These are phyloP conservation scores for Melastoma candidum DNA, from an alignment of 441 rosid species.

Conservation along the genomic window DNA sequence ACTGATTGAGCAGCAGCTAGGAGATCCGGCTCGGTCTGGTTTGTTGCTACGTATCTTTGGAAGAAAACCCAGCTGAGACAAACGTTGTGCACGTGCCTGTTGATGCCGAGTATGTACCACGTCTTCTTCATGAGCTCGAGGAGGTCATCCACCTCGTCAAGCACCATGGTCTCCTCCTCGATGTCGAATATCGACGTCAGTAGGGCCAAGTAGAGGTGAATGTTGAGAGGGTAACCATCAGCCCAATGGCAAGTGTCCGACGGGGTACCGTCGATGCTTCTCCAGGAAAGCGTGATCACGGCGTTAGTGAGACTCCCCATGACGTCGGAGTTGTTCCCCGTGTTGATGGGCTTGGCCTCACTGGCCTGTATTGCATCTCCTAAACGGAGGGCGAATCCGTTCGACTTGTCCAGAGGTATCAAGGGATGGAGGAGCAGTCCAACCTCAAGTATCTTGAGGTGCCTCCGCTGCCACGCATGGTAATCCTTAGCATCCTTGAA, in stretches of 20 bases:
- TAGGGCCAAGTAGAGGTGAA: slow-evolving; percentile 57
- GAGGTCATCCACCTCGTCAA: slow-evolving; percentile 87
- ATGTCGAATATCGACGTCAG: slow-evolving; percentile 66
- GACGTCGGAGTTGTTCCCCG: slow-evolving; percentile 61
- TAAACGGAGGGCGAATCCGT: slow-evolving; percentile 41
- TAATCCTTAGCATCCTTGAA: slow-evolving; percentile 60
- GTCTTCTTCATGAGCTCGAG: slow-evolving; percentile 86
- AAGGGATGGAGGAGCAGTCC: slow-evolving; percentile 75
- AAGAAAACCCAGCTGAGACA: slow-evolving; percentile 87
- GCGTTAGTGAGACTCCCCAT: slow-evolving; percentile 60
- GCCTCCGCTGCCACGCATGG: slow-evolving; percentile 79
- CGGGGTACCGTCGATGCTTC: slow-evolving; percentile 45
- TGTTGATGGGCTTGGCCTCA: slow-evolving; percentile 50
- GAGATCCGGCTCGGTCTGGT: slow-evolving; percentile 68
- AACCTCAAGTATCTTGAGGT: slow-evolving; percentile 62
- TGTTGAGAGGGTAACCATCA: slow-evolving; percentile 80
- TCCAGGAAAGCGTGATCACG: slow-evolving; percentile 69
- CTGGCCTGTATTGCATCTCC: slow-evolving; percentile 47
- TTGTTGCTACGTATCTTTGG: slow-evolving; percentile 58
- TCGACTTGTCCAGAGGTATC: slow-evolving; percentile 57
- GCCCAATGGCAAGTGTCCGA: slow-evolving; percentile 89
- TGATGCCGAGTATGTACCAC: slow-evolving; percentile 80
- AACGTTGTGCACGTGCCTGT: slow-evolving; percentile 54
- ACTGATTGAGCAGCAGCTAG: slow-evolving; percentile 61
- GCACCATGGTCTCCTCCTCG: slow-evolving; percentile 66